Conservation (phyloP, 148 eudicot species). For the Simmondsia chinensis region DNA sequence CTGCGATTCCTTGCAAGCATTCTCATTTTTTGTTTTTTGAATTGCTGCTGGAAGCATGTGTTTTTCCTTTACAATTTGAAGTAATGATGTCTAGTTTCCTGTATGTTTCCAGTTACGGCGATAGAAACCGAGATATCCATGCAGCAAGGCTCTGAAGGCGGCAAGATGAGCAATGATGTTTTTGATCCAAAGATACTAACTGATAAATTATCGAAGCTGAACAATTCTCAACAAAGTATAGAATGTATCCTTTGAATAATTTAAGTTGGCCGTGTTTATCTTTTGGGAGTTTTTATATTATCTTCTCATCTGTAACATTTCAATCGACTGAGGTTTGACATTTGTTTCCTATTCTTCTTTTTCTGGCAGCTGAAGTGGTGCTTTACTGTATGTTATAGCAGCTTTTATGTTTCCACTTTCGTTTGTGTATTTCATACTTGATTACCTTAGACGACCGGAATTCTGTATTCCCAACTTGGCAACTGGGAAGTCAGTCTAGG, state of each 20-base stretch:
- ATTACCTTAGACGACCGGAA: no score
- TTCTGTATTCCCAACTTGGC: no score
- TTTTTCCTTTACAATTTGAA: no score
- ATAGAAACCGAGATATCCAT: neutral
- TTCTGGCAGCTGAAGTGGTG: no score
- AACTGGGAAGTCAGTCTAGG: no score
- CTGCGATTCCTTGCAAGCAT: no score
- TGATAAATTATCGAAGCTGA: constrained; percentile 77
- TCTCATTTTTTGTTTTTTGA: no score
- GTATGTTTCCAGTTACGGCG: no score
- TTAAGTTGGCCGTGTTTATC: neutral
- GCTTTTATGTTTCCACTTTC: neutral
- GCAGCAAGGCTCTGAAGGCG: constrained; percentile 3
- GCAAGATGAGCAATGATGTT: constrained; percentile 61
- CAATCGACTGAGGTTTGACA: neutral
- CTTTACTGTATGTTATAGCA: neutral
- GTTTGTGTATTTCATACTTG: no score
- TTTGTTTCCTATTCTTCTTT: no score
- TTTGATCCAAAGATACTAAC: constrained; percentile 57
- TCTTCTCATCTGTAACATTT: neutral
- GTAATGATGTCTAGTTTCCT: no score
- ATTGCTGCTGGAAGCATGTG: no score
- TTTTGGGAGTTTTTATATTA: neutral
- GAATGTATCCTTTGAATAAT: constrained; percentile 73
- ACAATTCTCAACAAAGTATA: constrained; percentile 86